Conservation (phyloP, 2,329 filamentous ascomycete genomes). For the Myriangium duriaei region DNA sequence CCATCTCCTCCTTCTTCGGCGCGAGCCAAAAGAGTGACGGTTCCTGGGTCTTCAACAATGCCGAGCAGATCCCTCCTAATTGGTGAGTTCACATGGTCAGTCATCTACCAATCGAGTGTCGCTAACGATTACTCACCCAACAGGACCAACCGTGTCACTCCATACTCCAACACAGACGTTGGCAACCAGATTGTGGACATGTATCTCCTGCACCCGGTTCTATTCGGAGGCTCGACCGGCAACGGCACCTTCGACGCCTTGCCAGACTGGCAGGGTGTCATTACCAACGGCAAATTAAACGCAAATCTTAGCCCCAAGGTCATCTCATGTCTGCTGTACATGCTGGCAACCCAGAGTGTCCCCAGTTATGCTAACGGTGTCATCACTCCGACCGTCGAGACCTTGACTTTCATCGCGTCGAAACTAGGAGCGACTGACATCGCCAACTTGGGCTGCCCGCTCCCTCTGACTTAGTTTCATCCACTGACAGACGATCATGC, state of each 20-base stretch:
- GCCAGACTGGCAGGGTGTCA: constrained; percentile 24
- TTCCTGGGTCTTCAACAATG: constrained; percentile 27
- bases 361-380: constrained; percentile 27
- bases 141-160: constrained; percentile 22
- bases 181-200: constrained; percentile 28
- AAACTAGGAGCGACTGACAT: constrained; percentile 21
- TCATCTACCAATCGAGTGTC: no score
- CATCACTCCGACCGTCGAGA: constrained; percentile 25
- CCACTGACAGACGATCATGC: background rate
- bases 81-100: no score
- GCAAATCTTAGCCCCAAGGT: constrained; percentile 17
- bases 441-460: constrained; percentile 27
- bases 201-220: constrained; percentile 31
- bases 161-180: constrained; percentile 27
- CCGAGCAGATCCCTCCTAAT: constrained; percentile 30
- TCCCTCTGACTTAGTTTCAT: constrained; percentile 15
- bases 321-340: constrained; percentile 32
- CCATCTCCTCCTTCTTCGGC: constrained; percentile 30
- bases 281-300: constrained; percentile 29
- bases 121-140: no score
- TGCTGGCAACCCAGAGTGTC: constrained; percentile 27
- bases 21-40: constrained; percentile 22
- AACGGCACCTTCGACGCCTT: constrained; percentile 27
- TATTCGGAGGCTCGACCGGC: constrained; percentile 32
- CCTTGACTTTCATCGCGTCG: constrained; percentile 19